Evolutionary conservation across 1,139 yeast species (phyloP).

Genomic region (Hansenula lynferdii): DNA sequence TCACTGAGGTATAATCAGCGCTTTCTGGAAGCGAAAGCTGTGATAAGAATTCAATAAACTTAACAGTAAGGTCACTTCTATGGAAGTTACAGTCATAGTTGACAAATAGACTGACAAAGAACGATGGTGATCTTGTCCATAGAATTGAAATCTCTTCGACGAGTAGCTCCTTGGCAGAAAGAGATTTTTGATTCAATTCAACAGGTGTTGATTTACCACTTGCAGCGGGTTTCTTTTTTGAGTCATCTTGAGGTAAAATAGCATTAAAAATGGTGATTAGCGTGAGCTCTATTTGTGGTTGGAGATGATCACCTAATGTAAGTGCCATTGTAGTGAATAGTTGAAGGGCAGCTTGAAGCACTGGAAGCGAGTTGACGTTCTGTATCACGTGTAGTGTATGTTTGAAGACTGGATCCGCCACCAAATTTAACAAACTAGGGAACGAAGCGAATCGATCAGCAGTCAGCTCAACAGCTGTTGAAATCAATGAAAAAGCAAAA

Average conservation of each 20-base stretch:
- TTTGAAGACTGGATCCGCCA: constrained; percentile 78
- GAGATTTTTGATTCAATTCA: constrained; percentile 27
- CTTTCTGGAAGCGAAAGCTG: constrained; percentile 77
- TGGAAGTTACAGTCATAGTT: constrained; percentile 92
- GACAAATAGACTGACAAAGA: constrained; percentile 72
- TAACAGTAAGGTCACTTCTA: constrained; percentile 72
- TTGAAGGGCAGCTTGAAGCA: constrained; percentile 73
- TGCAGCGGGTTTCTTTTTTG: constrained; percentile 10
- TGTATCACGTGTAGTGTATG: constrained; percentile 78
- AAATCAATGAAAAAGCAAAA: constrained; percentile 72
- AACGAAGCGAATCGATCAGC: constrained; percentile 66
- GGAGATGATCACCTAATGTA: constrained; percentile 52
- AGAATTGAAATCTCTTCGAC: constrained; percentile 80
- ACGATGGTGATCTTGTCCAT: constrained; percentile 78
- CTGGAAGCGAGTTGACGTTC: constrained; percentile 55
- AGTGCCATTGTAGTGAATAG: constrained; percentile 65
- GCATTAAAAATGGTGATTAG: constrained; percentile 53
- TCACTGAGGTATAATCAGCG: too few species aligned
- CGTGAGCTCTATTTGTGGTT: constrained; percentile 65
- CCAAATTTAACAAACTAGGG: constrained; percentile 59
- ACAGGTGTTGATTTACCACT: constrained; percentile 20
- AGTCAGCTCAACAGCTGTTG: constrained; percentile 77
- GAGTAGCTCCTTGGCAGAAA: constrained; percentile 69
- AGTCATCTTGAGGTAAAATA: constrained; percentile 36
- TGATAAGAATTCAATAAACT: constrained; percentile 66